Evolutionary conservation across 768 basidiomycete genomes (phyloP), one percentile per base, ranked within the genome.

Genomic region (Lyophyllum atratum): DNA sequence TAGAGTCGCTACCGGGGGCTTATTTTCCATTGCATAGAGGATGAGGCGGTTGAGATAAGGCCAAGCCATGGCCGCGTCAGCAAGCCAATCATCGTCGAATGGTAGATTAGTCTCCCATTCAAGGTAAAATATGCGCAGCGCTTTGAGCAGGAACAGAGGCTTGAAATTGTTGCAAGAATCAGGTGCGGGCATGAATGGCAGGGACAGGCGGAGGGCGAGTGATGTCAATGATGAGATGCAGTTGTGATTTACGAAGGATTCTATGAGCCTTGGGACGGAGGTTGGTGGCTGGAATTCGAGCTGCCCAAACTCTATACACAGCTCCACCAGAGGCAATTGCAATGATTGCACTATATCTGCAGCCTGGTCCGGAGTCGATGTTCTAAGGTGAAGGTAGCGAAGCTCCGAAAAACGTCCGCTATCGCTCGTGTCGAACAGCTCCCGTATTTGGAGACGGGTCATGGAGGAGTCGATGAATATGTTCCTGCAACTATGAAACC

Each of bases 71-170:
- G 39, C 39, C 11, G 39, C 39, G 4, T 19, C 39, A n/a, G 39
- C 39, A 19, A n/a, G 10, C 39, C 39, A 40, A 5, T n/a, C n/a
- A 10, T 40, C 39, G n/a, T n/a, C n/a, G 10, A 19, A n/a, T 5
- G n/a, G 3, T 3, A 1, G 5, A 5, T 4, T n/a, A 19, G 5
- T 6, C 4, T 4, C 2, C 4, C n/a, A 19, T 2, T 19, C 7
- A 3, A 40, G n/a, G 15, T n/a, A 15, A n/a, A 40, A 7, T 2
- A 4, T 19, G 4, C 10, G 39, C n/a, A 40, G 17, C n/a, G 17
- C 39, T n/a, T n/a, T n/a, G n/a, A 40, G 39, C 39, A n/a, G 7
- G 17, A n/a, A 19, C 5, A 40, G 39, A 5, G 39, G 10, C 39
- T 5, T 2, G 39, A 40, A 40, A 10, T 15, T n/a, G 17, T 5